Evolutionary conservation across 2,329 filamentous ascomycete genomes (phyloP).

Genomic region (Tolypocladium inflatum): DNA sequence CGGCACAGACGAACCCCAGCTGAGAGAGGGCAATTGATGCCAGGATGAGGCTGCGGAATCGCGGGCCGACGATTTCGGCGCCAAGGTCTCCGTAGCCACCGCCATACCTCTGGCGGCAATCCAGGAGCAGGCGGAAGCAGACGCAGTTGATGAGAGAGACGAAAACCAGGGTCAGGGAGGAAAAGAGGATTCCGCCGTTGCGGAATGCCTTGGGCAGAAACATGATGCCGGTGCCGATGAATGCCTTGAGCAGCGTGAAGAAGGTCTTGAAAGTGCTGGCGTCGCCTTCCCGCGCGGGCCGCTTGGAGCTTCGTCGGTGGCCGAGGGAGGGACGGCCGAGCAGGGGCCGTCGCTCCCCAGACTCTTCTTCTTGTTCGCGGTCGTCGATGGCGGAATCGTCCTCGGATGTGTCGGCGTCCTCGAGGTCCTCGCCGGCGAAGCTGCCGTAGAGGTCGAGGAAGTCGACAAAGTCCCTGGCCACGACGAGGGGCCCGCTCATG

Average conservation of each 20-base stretch:
- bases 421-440: conserved; percentile 65
- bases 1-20: conserved; percentile 69
- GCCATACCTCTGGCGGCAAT: conserved; percentile 53
- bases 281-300: conserved; percentile 40
- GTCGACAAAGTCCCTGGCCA: conserved; percentile 63
- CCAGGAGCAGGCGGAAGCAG: conserved; percentile 63
- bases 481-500: conserved; percentile 31
- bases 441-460: conserved; percentile 68
- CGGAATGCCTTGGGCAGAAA: conserved; percentile 72
- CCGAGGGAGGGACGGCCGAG: conserved; percentile 27
- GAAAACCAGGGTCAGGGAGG: conserved; percentile 55
- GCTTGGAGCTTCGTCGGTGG: conserved; percentile 41
- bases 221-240: conserved; percentile 74
- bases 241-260: conserved; percentile 70
- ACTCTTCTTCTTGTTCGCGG: conserved; percentile 29
- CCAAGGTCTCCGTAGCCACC: conserved; percentile 71
- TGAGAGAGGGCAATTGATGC: conserved; percentile 65
- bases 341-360: conserved; percentile 49
- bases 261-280: conserved; percentile 64
- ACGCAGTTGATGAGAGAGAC: conserved; percentile 58
- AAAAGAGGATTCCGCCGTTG: conserved; percentile 70
- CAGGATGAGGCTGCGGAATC: conserved; percentile 57
- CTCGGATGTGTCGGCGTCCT: conserved; percentile 36
- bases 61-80: conserved; percentile 51
- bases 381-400: conserved; percentile 48